These are phyloP conservation scores for Zygnema circumcarinatum DNA, from an alignment of 139 green algal genomes.

Conservation along the genomic window DNA sequence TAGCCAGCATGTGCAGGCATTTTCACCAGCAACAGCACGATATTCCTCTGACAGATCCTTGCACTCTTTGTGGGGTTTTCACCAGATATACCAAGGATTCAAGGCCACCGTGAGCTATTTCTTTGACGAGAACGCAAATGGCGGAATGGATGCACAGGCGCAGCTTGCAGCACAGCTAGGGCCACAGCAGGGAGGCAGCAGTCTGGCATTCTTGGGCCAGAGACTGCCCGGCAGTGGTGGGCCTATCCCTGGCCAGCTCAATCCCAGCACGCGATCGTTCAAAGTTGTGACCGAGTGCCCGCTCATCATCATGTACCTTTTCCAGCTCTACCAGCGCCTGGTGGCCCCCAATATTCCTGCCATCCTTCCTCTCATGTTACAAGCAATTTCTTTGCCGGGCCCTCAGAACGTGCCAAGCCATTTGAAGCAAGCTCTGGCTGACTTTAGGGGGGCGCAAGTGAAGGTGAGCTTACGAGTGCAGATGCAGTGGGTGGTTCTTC, in stretches of 20 bases:
- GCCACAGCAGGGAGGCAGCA: background rate
- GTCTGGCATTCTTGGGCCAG: conserved; percentile 11
- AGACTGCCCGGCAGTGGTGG: background rate
- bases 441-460: conserved; percentile 77
- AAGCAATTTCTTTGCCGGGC: conserved; percentile 58
- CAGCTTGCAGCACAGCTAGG: background rate
- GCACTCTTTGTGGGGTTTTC: too few species aligned
- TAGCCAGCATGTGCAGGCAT: too few species aligned
- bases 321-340: conserved; percentile 75
- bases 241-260: conserved; percentile 27
- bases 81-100: conserved; percentile 64
- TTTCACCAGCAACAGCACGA: too few species aligned
- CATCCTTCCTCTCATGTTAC: conserved; percentile 73
- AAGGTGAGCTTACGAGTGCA: conserved; percentile 59
- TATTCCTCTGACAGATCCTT: too few species aligned
- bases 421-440: conserved; percentile 61
- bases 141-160: conserved; percentile 1
- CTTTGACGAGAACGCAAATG: conserved; percentile 50
- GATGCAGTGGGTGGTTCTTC: background rate
- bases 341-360: conserved; percentile 61
- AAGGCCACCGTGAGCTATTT: conserved; percentile 60
- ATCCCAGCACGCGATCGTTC: conserved; percentile 71
- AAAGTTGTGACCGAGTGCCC: conserved; percentile 88
- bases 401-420: conserved; percentile 36
- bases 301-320: conserved; percentile 83